Evolutionary conservation across 1,284 basidiomycete genomes (phyloP).

Genomic region (Cryptococcus amylolentus): DNA sequence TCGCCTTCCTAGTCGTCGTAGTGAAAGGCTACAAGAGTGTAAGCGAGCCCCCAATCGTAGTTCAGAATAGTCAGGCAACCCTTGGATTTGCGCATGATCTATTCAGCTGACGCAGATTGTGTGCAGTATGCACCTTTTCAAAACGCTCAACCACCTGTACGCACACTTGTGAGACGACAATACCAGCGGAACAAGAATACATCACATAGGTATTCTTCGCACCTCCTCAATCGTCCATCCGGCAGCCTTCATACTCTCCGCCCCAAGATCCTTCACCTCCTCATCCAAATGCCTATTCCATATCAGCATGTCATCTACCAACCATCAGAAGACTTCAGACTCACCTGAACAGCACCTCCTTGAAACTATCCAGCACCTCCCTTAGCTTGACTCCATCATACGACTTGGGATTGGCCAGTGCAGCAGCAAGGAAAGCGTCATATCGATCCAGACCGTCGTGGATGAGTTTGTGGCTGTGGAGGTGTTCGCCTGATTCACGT

Average conservation of each 20-base stretch:
- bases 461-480: slow-evolving; percentile 63
- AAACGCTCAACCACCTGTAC: neutral
- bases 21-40: too few species aligned
- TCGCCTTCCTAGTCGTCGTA: too few species aligned
- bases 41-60: too few species aligned
- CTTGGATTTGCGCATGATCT: too few species aligned
- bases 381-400: slow-evolving; percentile 61
- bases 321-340: neutral
- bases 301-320: neutral
- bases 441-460: slow-evolving; percentile 64
- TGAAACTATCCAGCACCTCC: slow-evolving; percentile 61
- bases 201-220: slow-evolving; percentile 54
- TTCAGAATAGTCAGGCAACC: too few species aligned
- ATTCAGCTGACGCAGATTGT: too few species aligned
- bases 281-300: slow-evolving; percentile 58
- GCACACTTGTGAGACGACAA: neutral
- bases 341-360: slow-evolving; percentile 59
- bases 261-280: slow-evolving; percentile 62
- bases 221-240: slow-evolving; percentile 62
- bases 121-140: too few species aligned
- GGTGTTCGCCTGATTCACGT: slow-evolving; percentile 55
- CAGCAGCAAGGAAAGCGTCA: slow-evolving; percentile 54
- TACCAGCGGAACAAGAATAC: neutral
- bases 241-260: slow-evolving; percentile 62
- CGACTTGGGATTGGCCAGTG: slow-evolving; percentile 53